phyloP scores from a whole-genome alignment of 805 yeast genomes.

The Kazachstania kunashirensis region DNA sequence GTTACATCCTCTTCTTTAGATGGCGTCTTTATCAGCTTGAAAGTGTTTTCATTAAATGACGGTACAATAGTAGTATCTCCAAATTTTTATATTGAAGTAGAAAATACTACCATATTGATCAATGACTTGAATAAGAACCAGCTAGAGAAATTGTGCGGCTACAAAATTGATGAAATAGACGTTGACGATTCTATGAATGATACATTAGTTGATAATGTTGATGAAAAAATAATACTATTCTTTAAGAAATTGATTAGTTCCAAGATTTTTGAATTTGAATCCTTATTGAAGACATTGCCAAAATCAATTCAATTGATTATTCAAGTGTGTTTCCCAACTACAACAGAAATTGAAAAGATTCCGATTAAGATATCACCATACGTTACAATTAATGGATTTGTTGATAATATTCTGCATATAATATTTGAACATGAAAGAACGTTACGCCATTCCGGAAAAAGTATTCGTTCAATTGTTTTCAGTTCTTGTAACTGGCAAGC shows the following conservation, averaged over 20 bases:
- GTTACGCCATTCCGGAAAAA: slow-evolving; percentile 31
- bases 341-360: slow-evolving; percentile 34
- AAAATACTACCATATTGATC: slow-evolving; percentile 49
- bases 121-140: slow-evolving; percentile 40
- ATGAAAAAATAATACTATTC: slow-evolving; percentile 16
- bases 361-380: slow-evolving; percentile 36
- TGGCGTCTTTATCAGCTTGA: slow-evolving; percentile 66
- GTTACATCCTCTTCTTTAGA: slow-evolving; percentile 86
- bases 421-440: slow-evolving; percentile 68
- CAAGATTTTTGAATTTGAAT: slow-evolving; percentile 50
- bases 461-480: slow-evolving; percentile 61
- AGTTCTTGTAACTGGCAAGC: slow-evolving; percentile 79
- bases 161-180: slow-evolving; percentile 16
- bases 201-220: slow-evolving; percentile 6
- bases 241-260: slow-evolving; percentile 20
- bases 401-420: slow-evolving; percentile 60
- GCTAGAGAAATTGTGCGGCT: slow-evolving; percentile 25
- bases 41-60: slow-evolving; percentile 66
- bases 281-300: slow-evolving; percentile 47
- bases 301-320: slow-evolving; percentile 56
- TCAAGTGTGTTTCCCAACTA: slow-evolving; percentile 70
- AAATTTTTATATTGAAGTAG: slow-evolving; percentile 42
- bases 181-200: slow-evolving; percentile 10
- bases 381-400: slow-evolving; percentile 56
- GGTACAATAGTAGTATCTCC: slow-evolving; percentile 83